Base-by-base conservation (phyloP, 139 green algal species). In the Chlorella sp. region DNA sequence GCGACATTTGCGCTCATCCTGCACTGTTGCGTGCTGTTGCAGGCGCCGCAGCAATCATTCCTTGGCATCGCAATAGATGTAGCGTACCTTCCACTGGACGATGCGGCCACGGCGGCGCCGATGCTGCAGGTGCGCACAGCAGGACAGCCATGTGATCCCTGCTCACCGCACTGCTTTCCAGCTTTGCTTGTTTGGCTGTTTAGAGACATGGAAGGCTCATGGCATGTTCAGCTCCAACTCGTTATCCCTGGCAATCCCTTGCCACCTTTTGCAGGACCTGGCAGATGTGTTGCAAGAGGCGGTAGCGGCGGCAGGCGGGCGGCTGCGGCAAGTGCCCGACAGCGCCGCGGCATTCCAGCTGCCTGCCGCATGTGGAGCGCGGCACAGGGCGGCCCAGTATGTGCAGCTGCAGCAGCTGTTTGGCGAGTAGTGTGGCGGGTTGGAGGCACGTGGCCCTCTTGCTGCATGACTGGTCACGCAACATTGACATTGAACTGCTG, bases 11-110 rank as follows among this genome's bases (percentile, higher is more conserved):
- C n/a, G n/a, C n/a, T n/a, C n/a, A n/a, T n/a, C n/a, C n/a, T n/a
- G n/a, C n/a, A n/a, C n/a, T n/a, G n/a, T n/a, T n/a, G n/a, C n/a
- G 18, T 28, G 12, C 51, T 15, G 12, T 3, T 68, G 76, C 81
- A 86, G 70, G 70, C 69, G 17, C 81, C 81, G 39, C 81, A 80
- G 70, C 67, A 80, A 36, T 30, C 80, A 3, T 80, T 86, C 56
- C 38, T 78, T 18, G 81, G 81, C 15, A 15, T 86, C 9, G 56
- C 36, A 5, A 2, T 86, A 2, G 81, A 86, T 25, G 23, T 86
- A 3, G 36, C 28, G 36, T 86, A 86, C 36, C 55, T 38, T 0
- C 69, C 81, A 38, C 36, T 86, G 28, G 70, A 72, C 38, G 70
- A 72, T 26, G 38, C 70, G 9, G 81, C 32, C 16, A 55, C 44